Base-by-base conservation (phyloP, 106 monocot genomes). In the Dactylorhiza incarnata region DNA sequence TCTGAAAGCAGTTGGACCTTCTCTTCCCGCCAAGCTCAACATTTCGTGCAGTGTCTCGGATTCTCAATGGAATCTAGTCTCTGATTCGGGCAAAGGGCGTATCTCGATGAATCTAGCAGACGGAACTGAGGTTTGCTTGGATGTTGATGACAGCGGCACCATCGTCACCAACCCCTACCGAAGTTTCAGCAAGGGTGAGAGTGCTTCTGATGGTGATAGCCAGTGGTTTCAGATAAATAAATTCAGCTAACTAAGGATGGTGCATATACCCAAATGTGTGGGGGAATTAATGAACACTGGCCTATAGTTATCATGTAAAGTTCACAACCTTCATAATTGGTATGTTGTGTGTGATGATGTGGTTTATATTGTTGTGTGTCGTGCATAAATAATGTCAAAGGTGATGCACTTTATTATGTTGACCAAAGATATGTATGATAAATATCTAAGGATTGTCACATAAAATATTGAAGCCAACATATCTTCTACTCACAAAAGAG, bases 211-310 rank as follows among this genome's bases (percentile, higher is more conserved):
- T 24, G 73, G 50, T 52, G 73, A 73, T 26, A 73, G 73, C 73
- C 73, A 73, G 51, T 73, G 73, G 73, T 73, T 73, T 29, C 13
- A 73, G 73, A 51, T 73, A 11, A 73, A 3, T 29, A 25, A 49
- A 73, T 44, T 70, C 17, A n/a, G n/a, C 16, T 37, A n/a, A n/a
- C n/a, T n/a, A 37, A 66, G 29, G 19, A 59, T 59, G 9, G 58
- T 59, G 58, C 37, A 37, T 37, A 37, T 59, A 8, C 58, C 5
- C 22, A 20, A 59, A 20, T 59, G 22, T 59, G 58, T 19, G 1
- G n/a, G 22, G 22, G 58, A 7, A 22, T 19, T 59, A 22, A 59
- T 59, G n/a, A 56, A 6, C 56, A 56, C 56, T 56, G 0, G 9
- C 5, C 19, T 16, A 19, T 56, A 59, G 9, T 59, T 59, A 5